Percentiles rank a stretch among this genome's conserved stretches.
These are phyloP conservation scores for Penicillium expansum DNA, from an alignment of 2,329 filamentous ascomycete genomes.

Conservation along the genomic window DNA sequence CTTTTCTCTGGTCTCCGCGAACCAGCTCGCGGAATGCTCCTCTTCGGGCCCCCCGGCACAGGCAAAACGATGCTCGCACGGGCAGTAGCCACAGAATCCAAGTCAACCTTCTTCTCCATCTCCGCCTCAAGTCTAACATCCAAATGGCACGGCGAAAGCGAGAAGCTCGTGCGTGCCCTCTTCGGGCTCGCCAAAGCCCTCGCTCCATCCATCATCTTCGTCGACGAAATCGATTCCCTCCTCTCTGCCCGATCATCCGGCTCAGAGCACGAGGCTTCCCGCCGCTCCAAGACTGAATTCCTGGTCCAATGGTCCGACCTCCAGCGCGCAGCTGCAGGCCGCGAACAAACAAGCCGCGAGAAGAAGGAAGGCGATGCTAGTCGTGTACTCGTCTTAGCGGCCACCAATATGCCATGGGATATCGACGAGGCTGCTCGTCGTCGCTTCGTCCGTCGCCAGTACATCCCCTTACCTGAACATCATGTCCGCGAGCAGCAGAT, in stretches of 20 bases:
- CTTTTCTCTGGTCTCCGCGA: slow-evolving; percentile 94
- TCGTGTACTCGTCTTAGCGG: slow-evolving; percentile 86
- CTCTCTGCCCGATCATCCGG: slow-evolving; percentile 74
- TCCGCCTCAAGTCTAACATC: slow-evolving; percentile 91
- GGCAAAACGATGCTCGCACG: slow-evolving; percentile 98
- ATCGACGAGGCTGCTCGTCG: slow-evolving; percentile 93
- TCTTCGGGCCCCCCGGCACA: slow-evolving; percentile 96
- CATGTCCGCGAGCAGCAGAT: slow-evolving; percentile 78
- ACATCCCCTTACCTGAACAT: slow-evolving; percentile 88
- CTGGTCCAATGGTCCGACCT: slow-evolving; percentile 96
- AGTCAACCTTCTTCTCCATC: slow-evolving; percentile 95
- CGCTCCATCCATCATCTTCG: slow-evolving; percentile 94
- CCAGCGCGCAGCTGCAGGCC: slow-evolving; percentile 83
- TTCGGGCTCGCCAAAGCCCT: slow-evolving; percentile 86
- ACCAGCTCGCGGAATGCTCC: slow-evolving; percentile 87
- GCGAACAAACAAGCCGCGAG: slow-evolving; percentile 61
- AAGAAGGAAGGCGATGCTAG: slow-evolving; percentile 76
- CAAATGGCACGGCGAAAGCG: slow-evolving; percentile 93
- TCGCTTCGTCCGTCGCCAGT: slow-evolving; percentile 88
- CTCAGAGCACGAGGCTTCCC: slow-evolving; percentile 87
- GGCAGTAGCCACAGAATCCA: slow-evolving; percentile 90
- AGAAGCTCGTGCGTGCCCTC: slow-evolving; percentile 90
- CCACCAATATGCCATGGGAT: slow-evolving; percentile 95
- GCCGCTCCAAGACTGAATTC: slow-evolving; percentile 96
- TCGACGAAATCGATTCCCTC: slow-evolving; percentile 95